Evolutionary conservation across 2,329 filamentous ascomycete genomes (phyloP).

Genomic region (Pseudogymnoascus sp.): DNA sequence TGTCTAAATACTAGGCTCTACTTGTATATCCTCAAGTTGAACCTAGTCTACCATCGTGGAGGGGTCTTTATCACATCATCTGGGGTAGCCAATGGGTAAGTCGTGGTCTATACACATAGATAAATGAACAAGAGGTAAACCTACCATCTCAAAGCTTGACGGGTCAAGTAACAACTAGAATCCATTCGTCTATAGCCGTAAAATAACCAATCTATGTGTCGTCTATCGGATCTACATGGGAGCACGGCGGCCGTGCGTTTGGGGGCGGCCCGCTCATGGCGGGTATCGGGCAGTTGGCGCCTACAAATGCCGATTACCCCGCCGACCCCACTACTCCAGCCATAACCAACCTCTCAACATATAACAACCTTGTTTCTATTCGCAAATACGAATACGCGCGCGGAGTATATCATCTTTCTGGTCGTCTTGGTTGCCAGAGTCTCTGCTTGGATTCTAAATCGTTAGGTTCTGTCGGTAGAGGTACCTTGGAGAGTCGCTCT

Average conservation of each 20-base stretch:
- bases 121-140: not conserved
- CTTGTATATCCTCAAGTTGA: not conserved
- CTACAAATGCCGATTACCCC: constrained; percentile 6
- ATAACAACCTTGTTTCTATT: not conserved
- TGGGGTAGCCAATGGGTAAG: not conserved
- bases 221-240: not conserved
- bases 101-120: not conserved
- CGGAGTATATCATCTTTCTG: not conserved
- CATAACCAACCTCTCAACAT: not conserved
- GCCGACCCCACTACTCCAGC: not conserved
- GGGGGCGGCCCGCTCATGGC: not conserved
- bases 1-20: not conserved
- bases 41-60: not conserved
- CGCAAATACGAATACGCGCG: not conserved
- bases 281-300: not conserved
- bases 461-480: not conserved
- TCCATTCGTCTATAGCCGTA: not conserved
- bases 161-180: not conserved
- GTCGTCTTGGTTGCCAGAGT: not conserved
- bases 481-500: not conserved
- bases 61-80: not conserved
- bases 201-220: not conserved
- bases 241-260: not conserved
- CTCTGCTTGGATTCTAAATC: not conserved
- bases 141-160: not conserved